Evolutionary conservation across 176 grass and related monocot genomes (phyloP), one percentile per base, ranked within the genome.

Genomic region (Guadua angustifolia): DNA sequence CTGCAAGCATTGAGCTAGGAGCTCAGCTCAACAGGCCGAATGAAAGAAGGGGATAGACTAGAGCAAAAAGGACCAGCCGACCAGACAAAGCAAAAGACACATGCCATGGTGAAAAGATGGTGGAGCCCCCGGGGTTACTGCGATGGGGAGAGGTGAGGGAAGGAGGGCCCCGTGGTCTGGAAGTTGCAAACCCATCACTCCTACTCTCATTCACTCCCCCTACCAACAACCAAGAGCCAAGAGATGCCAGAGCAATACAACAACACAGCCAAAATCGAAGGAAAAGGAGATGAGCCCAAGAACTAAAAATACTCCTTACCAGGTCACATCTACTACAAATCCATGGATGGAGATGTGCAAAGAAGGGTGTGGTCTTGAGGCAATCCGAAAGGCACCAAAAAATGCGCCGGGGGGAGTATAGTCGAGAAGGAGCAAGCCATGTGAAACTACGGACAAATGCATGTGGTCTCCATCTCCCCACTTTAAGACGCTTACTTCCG

Each of bases 91-190:
- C 89, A 82, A 90, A 83, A 87, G 84, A 73, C 75, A 79, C 80
- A 87, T 83, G 84, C 88, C 84, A 75, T 67, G 89, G 89, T 90
- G 86, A 87, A 84, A 87, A 69, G 68, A 73, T 33, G 59, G 84
- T 90, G 84, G 88, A 79, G 88, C 73, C 84, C 40, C 61, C 32
- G 26, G 7, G 16, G 22, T 73, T 73, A 89, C 71, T 66, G 75
- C 9, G 77, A 87, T 75, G 60, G 72, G 50, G 71, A 75, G 85
- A 25, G 58, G 51, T 19, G 1, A 77, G 72, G 42, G 42, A 70
- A 88, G 80, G 68, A 53, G 40, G 10, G 64, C 88, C 83, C 85
- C 83, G 71, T 82, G 83, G 64, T 85, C 53, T 0, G 22, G 82
- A 64, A 62, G 60, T n/a, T 19, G 87, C 52, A 80, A 44, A 85